These are phyloP conservation scores for Zarea fungicola DNA, from an alignment of 2,329 filamentous ascomycete species.

Conservation along the genomic window DNA sequence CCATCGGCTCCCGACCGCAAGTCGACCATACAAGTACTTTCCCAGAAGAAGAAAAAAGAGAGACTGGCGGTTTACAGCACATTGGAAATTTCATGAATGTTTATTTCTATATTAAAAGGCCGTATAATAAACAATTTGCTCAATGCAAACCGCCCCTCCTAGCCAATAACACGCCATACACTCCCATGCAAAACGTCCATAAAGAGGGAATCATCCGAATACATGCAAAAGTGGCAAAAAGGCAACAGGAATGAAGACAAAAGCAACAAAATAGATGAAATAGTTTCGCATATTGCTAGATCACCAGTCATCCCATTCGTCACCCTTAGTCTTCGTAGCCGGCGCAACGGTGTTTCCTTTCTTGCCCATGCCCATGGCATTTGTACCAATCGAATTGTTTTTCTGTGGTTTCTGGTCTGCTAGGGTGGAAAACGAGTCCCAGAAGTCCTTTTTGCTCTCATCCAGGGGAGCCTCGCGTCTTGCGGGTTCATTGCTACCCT, in stretches of 20 bases:
- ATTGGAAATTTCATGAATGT: not conserved
- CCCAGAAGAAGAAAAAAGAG: not conserved
- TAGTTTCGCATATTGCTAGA: not conserved
- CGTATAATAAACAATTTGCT: constrained; percentile 6
- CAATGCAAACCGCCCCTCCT: constrained; percentile 3
- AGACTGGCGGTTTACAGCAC: not conserved
- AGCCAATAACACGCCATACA: constrained; percentile 11
- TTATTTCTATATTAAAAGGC: not conserved
- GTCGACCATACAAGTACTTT: not conserved
- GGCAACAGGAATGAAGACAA: not conserved
- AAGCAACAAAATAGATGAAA: not conserved
- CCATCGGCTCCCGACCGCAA: constrained; percentile 11
- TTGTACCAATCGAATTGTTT: constrained; percentile 51
- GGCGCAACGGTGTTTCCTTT: constrained; percentile 28
- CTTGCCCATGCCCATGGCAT: constrained; percentile 53
- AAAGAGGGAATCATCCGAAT: constrained; percentile 5
- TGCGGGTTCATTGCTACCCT: constrained; percentile 58
- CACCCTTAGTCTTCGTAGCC: constrained; percentile 41
- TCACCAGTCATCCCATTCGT: constrained; percentile 64
- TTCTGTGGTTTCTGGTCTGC: constrained; percentile 44
- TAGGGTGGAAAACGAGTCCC: constrained; percentile 79
- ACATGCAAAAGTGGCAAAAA: not conserved
- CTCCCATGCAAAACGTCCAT: constrained; percentile 9
- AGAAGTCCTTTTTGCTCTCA: constrained; percentile 75
- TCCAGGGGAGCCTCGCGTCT: constrained; percentile 41